Evolutionary conservation across 208 protist species (phyloP).

Genomic region (Trypanosoma congolense): DNA sequence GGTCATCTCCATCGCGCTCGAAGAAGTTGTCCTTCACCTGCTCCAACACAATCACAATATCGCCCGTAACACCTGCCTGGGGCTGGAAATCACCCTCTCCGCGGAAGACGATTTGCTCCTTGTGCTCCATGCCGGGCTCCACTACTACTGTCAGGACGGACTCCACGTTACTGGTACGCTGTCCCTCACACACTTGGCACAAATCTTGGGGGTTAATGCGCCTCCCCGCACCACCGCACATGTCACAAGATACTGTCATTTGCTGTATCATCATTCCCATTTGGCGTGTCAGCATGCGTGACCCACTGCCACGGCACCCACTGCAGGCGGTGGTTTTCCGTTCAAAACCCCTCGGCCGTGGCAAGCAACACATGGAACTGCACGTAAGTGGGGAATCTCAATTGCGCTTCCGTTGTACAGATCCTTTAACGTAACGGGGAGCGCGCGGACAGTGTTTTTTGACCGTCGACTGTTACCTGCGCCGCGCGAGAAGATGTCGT

Average conservation of each 20-base stretch:
- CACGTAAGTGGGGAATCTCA: slow-evolving; percentile 32
- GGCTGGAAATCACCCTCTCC: slow-evolving; percentile 48
- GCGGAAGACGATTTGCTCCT: slow-evolving; percentile 39
- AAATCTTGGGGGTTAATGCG: slow-evolving; percentile 80
- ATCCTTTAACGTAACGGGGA: slow-evolving; percentile 69
- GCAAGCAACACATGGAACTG: slow-evolving; percentile 58
- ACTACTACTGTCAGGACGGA: slow-evolving; percentile 51
- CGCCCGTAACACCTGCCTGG: slow-evolving; percentile 57
- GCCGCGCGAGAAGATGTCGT: slow-evolving; percentile 12
- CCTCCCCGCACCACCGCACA: slow-evolving; percentile 88
- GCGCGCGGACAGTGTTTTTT: slow-evolving; percentile 21
- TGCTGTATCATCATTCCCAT: slow-evolving; percentile 96
- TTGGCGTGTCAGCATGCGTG: slow-evolving; percentile 85
- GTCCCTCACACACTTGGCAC: slow-evolving; percentile 89
- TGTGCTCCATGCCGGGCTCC: slow-evolving; percentile 56
- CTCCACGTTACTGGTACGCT: slow-evolving; percentile 77
- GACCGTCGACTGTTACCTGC: slow-evolving; percentile 16
- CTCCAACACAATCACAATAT: slow-evolving; percentile 94
- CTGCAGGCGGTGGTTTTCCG: slow-evolving; percentile 45
- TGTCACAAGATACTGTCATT: slow-evolving; percentile 79
- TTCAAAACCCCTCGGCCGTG: slow-evolving; percentile 48
- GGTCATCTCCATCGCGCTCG: slow-evolving; percentile 84
- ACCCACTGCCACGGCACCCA: slow-evolving; percentile 89
- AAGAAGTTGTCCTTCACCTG: slow-evolving; percentile 92
- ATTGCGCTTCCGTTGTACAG: slow-evolving; percentile 79